Evolutionary conservation across 768 basidiomycete genomes (phyloP), one percentile per base, ranked within the genome.

Genomic region (Kwoniella newhampshirensis): DNA sequence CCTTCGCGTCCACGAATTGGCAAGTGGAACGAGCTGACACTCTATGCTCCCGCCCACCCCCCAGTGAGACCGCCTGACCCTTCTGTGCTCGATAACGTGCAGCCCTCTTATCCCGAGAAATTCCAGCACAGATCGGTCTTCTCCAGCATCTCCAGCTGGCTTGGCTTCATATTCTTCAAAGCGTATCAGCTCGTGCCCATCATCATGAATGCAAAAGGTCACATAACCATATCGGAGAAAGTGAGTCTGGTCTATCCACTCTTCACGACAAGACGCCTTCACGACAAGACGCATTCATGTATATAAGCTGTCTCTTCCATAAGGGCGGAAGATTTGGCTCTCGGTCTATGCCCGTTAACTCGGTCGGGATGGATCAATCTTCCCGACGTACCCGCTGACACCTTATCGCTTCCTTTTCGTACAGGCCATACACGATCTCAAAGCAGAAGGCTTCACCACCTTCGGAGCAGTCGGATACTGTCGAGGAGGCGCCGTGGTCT

Each of bases 381-480:
- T n/a, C n/a, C n/a, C n/a, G n/a, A n/a, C n/a, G n/a, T n/a, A n/a
- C n/a, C n/a, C n/a, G n/a, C n/a, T n/a, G n/a, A n/a, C n/a, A n/a
- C n/a, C n/a, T n/a, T n/a, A n/a, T n/a, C n/a, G n/a, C n/a, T n/a
- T n/a, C n/a, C n/a, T n/a, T n/a, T n/a, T n/a, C n/a, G n/a, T n/a
- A n/a, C n/a, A 70, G 69, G 63, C 63, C 1, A 18, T 57, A n/a
- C 45, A 59, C 15, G 63, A 67, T 21, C 41, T 68, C 5, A 51
- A 56, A 18, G 28, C 43, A 12, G 66, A 71, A 36, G 69, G 69
- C 9, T 71, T 57, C 46, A 59, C 53, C 9, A 49, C 40, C 13
- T 7, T 71, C 30, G 64, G 56, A 4, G 64, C 50, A 26, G 59
- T 71, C 20, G 69, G 69, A 35, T 69, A 37, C 32, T 67, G 68